Conservation (phyloP, 192 early-diverging fungal species). For the Dimargaris xerosporica region DNA sequence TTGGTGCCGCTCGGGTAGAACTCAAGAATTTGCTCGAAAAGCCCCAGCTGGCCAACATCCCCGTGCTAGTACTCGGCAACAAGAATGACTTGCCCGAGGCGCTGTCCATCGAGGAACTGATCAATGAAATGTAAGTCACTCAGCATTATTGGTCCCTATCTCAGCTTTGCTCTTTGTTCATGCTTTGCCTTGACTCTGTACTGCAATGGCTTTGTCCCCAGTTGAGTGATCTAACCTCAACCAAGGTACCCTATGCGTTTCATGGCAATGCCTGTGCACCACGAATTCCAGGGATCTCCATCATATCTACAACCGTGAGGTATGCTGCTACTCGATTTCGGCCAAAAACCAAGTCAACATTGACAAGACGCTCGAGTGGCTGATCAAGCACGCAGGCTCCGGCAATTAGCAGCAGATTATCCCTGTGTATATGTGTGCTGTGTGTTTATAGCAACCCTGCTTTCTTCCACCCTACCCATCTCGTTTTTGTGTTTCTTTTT, state of each 20-base stretch:
- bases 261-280: too few relatives aligned
- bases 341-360: constrained; percentile 97
- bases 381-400: constrained; percentile 52
- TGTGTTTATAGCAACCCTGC: too few relatives aligned
- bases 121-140: constrained; percentile 69
- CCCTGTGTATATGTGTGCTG: too few relatives aligned
- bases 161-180: too few relatives aligned
- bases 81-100: constrained; percentile 94
- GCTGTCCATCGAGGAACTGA: constrained; percentile 70
- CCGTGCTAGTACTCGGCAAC: constrained; percentile 94
- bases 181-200: too few relatives aligned
- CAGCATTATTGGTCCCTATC: too few relatives aligned
- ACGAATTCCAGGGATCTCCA: constrained; percentile 53
- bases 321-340: constrained; percentile 96
- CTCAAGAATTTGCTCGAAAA: constrained; percentile 84
- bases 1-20: constrained; percentile 84
- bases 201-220: too few relatives aligned
- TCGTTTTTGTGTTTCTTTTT: too few relatives aligned
- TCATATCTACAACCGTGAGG: constrained; percentile 80
- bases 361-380: constrained; percentile 91
- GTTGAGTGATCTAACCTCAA: too few relatives aligned
- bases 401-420: neutral
- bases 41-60: constrained; percentile 82
- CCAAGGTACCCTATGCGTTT: too few relatives aligned
- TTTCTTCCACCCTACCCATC: too few relatives aligned